phyloP scores from a whole-genome alignment of 2,329 filamentous ascomycete genomes.

The Diaporthe eres region DNA sequence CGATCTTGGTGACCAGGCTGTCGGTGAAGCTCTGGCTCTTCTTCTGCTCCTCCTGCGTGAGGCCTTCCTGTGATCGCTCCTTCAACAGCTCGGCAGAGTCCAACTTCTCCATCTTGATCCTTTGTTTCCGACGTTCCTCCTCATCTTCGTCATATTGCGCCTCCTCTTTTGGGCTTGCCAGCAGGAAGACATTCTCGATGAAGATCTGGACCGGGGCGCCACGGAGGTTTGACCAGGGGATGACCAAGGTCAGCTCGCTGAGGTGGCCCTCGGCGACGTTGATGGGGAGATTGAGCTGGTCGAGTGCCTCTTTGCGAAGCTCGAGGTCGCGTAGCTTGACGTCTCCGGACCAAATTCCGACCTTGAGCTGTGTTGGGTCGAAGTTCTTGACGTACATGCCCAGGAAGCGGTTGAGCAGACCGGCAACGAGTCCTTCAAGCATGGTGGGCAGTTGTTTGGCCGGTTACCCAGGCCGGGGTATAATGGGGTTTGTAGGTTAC shows the following conservation, averaged over 20 bases:
- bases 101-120: slow-evolving; percentile 99
- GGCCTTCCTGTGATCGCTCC: slow-evolving; percentile 90
- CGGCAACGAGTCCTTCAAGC: slow-evolving; percentile 97
- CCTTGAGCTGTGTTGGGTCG: slow-evolving; percentile 96
- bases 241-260: slow-evolving; percentile 89
- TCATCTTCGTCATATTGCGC: slow-evolving; percentile 93
- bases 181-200: slow-evolving; percentile 95
- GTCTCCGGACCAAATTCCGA: slow-evolving; percentile 99
- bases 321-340: slow-evolving; percentile 95
- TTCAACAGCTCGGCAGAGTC: slow-evolving; percentile 96
- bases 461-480: slow-evolving; percentile 81
- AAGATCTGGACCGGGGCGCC: slow-evolving; percentile 95
- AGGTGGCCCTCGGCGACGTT: slow-evolving; percentile 97
- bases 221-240: slow-evolving; percentile 97
- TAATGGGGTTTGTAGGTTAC: slow-evolving; percentile 17
- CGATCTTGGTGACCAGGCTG: slow-evolving; percentile 94
- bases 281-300: slow-evolving; percentile 95
- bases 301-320: slow-evolving; percentile 92
- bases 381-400: slow-evolving; percentile 99
- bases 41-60: slow-evolving; percentile 95
- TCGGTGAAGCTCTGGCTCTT: slow-evolving; percentile 98
- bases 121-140: slow-evolving; percentile 86
- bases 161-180: slow-evolving; percentile 96
- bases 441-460: slow-evolving; percentile 73
- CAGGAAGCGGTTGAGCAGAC: slow-evolving; percentile 98